These are phyloP conservation scores for Sabuloglossum arenarium DNA, from an alignment of 495 filamentous ascomycete species.

Conservation along the genomic window DNA sequence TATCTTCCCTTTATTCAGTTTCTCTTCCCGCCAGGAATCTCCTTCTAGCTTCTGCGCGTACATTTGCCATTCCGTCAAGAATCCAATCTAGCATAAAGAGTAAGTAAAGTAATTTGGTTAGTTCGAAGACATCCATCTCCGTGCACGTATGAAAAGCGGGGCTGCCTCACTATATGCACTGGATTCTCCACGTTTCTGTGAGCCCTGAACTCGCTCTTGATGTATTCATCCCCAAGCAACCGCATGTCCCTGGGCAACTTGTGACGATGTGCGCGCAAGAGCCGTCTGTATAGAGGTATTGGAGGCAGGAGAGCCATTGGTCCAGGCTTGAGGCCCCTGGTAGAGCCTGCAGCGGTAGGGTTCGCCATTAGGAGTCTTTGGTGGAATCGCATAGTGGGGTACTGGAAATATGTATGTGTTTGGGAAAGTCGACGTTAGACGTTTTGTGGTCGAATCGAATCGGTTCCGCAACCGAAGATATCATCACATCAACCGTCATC, in stretches of 20 bases:
- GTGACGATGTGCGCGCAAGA: conserved; percentile 70
- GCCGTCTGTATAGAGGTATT: conserved; percentile 68
- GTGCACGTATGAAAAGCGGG: neutral
- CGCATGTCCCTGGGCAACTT: conserved; percentile 54
- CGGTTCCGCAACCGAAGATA: no score
- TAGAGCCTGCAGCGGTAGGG: conserved; percentile 25
- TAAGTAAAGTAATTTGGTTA: neutral
- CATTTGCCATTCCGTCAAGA: conserved; percentile 87
- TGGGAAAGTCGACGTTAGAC: neutral
- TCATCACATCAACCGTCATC: no score
- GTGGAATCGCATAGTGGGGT: conserved; percentile 19
- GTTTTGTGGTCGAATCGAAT: no score
- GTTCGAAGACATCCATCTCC: neutral
- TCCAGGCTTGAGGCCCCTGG: conserved; percentile 31
- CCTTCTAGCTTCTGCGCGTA: conserved; percentile 87
- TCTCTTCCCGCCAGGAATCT: conserved; percentile 57
- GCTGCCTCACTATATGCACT: conserved; percentile 52
- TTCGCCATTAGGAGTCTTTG: conserved; percentile 23
- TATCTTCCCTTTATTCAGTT: conserved; percentile 54
- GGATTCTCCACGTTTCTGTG: conserved; percentile 77
- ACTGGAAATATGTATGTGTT: no score
- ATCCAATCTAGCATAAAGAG: conserved; percentile 48
- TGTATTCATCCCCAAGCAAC: conserved; percentile 69
- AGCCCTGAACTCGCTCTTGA: conserved; percentile 76
- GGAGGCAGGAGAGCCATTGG: conserved; percentile 72